phyloP scores from a whole-genome alignment of 768 basidiomycete species.

The Podaxis carcinomalis region DNA sequence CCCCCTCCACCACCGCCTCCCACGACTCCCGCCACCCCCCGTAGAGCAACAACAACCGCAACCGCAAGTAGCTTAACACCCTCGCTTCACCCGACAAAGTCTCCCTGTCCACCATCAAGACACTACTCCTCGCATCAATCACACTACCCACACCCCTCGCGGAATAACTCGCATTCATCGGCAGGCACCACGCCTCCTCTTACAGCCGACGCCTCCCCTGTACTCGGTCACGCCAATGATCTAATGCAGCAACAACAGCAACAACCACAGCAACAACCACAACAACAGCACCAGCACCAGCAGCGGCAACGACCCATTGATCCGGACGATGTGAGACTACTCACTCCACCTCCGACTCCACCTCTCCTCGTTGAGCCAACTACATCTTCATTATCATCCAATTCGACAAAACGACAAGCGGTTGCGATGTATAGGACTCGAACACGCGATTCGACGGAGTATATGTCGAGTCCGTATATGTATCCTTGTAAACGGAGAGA shows the following conservation, averaged over 20 bases:
- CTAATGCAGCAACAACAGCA: background rate
- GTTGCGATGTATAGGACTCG: background rate
- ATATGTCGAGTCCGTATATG: background rate
- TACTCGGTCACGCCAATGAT: constrained; percentile 7
- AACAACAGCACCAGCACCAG: background rate
- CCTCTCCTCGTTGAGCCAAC: constrained; percentile 3
- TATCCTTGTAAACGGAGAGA: background rate
- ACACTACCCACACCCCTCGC: background rate
- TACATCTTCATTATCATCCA: too few species aligned
- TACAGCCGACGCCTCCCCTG: constrained; percentile 12
- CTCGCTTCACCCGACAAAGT: background rate
- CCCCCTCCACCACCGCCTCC: background rate
- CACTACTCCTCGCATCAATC: background rate
- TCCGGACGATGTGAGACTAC: constrained; percentile 9
- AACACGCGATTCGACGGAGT: background rate
- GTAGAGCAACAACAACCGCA: background rate
- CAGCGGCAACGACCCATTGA: background rate
- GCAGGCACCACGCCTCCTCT: constrained; percentile 14
- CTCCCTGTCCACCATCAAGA: background rate
- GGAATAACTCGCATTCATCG: background rate
- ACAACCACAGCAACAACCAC: background rate
- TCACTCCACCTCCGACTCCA: constrained; percentile 16
- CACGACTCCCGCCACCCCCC: background rate
- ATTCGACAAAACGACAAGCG: background rate
- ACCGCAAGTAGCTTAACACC: background rate